These are phyloP conservation scores for Pseudogymnoascus sp. DNA, from an alignment of 2,329 filamentous ascomycete species.

Conservation along the genomic window DNA sequence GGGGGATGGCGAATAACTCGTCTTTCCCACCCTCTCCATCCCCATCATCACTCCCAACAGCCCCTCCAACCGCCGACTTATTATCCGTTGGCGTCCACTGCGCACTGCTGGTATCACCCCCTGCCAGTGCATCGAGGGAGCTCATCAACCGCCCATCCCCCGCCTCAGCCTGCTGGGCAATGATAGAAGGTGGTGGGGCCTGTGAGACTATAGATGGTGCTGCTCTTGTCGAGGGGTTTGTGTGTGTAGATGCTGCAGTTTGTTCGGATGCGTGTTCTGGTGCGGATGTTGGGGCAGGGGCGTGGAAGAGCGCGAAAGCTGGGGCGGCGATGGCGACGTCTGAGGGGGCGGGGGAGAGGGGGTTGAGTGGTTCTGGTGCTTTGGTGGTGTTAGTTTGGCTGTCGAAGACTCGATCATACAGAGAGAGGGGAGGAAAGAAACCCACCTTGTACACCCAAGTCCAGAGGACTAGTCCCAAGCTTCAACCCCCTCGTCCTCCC, in stretches of 20 bases:
- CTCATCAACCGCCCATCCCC: slow-evolving; percentile 19
- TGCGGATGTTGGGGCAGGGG: slow-evolving; percentile 2
- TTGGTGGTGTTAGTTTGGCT: slow-evolving; percentile 34
- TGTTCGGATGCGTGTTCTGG: not conserved
- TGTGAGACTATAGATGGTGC: slow-evolving; percentile 17
- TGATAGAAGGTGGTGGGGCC: slow-evolving; percentile 21
- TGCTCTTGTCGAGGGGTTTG: not conserved
- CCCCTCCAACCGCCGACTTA: not conserved
- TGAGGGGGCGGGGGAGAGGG: slow-evolving; percentile 17
- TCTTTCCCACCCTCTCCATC: slow-evolving; percentile 55
- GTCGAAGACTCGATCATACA: slow-evolving; percentile 39
- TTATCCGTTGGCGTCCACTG: not conserved
- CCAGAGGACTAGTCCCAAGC: slow-evolving; percentile 62
- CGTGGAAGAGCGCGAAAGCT: slow-evolving; percentile 19
- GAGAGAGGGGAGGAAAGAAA: slow-evolving; percentile 38
- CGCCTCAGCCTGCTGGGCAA: slow-evolving; percentile 19
- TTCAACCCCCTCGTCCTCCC: slow-evolving; percentile 69
- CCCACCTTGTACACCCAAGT: slow-evolving; percentile 51
- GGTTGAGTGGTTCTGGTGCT: not conserved
- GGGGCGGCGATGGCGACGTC: slow-evolving; percentile 14
- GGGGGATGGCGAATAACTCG: slow-evolving; percentile 76
- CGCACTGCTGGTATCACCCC: slow-evolving; percentile 28
- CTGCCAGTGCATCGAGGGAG: slow-evolving; percentile 30
- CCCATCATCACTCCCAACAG: slow-evolving; percentile 28
- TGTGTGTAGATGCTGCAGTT: not conserved